These are phyloP conservation scores for Microcera coccophila DNA, from an alignment of 2,329 filamentous ascomycete genomes.

Conservation along the genomic window DNA sequence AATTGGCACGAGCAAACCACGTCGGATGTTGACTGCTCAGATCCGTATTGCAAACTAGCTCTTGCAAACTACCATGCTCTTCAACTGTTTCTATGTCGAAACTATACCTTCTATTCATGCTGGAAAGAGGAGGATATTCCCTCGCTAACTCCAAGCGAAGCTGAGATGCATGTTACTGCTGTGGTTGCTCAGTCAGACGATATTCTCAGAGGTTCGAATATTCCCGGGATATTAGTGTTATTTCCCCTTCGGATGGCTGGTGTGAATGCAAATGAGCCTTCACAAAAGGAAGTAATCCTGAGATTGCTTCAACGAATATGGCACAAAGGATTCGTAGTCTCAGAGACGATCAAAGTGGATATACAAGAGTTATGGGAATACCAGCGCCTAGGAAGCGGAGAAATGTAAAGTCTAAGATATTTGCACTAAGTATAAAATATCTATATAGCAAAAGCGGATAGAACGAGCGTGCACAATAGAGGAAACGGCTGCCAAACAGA, in stretches of 20 bases:
- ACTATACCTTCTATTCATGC: conserved; percentile 21
- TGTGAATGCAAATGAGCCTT: not conserved
- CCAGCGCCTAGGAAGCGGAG: not conserved
- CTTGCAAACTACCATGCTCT: conserved; percentile 15
- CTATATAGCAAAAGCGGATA: not conserved
- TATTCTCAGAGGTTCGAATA: conserved; percentile 7
- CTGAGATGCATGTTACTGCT: not conserved
- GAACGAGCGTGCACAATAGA: not conserved
- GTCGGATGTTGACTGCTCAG: fast-evolving
- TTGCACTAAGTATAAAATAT: too few species aligned
- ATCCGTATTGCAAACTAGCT: conserved; percentile 8
- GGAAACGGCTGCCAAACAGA: not conserved
- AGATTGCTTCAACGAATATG: conserved; percentile 11
- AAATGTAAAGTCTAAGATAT: not conserved
- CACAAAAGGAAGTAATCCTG: not conserved
- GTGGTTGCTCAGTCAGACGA: not conserved
- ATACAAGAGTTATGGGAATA: conserved; percentile 20
- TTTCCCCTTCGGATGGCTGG: conserved; percentile 27
- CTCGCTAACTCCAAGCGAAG: not conserved
- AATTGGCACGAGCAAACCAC: not conserved
- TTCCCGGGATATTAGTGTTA: conserved; percentile 18
- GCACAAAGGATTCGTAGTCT: conserved; percentile 21
- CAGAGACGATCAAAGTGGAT: conserved; percentile 19
- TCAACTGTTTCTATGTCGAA: conserved; percentile 19
- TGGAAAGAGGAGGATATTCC: conserved; percentile 17